These are phyloP conservation scores for Sugiyamaella mastotermitis DNA, from an alignment of 805 yeast species.

Conservation along the genomic window DNA sequence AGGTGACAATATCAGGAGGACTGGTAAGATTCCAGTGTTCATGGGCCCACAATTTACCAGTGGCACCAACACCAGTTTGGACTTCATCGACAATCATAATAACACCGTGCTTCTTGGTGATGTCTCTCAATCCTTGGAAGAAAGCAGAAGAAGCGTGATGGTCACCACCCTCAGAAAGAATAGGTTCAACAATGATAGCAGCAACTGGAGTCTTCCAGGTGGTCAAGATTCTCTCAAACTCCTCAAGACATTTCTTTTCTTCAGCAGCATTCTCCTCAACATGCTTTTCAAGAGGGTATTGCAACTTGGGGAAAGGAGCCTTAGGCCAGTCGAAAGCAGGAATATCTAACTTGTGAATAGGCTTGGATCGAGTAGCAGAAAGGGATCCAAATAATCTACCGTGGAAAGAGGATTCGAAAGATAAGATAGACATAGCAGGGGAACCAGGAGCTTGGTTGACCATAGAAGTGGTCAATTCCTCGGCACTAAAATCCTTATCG, in stretches of 20 bases:
- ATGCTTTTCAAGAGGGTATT: slow-evolving; percentile 74
- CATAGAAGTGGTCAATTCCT: slow-evolving; percentile 74
- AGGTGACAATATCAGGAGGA: slow-evolving; percentile 79
- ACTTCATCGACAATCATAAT: slow-evolving; percentile 79
- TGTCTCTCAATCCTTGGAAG: slow-evolving; percentile 77
- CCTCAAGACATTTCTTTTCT: slow-evolving; percentile 73
- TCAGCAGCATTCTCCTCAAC: slow-evolving; percentile 62
- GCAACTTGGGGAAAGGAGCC: slow-evolving; percentile 81
- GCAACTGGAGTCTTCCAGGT: slow-evolving; percentile 72
- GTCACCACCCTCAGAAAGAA: slow-evolving; percentile 90
- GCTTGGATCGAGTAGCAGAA: slow-evolving; percentile 88
- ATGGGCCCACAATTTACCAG: slow-evolving; percentile 84
- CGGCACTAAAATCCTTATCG: slow-evolving; percentile 39
- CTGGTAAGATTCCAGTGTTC: slow-evolving; percentile 73
- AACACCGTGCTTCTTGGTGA: slow-evolving; percentile 64
- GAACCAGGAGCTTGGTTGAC: slow-evolving; percentile 80
- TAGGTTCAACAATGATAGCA: slow-evolving; percentile 85
- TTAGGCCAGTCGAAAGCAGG: slow-evolving; percentile 97
- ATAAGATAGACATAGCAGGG: slow-evolving; percentile 77
- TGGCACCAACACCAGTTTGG: slow-evolving; percentile 86
- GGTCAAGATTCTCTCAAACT: slow-evolving; percentile 64
- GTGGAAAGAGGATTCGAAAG: slow-evolving; percentile 87
- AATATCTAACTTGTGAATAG: slow-evolving; percentile 80
- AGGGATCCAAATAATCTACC: slow-evolving; percentile 92
- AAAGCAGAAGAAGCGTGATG: slow-evolving; percentile 73